These are phyloP conservation scores for Phylloporus arenicola DNA, from an alignment of 768 basidiomycete species.

Conservation along the genomic window DNA sequence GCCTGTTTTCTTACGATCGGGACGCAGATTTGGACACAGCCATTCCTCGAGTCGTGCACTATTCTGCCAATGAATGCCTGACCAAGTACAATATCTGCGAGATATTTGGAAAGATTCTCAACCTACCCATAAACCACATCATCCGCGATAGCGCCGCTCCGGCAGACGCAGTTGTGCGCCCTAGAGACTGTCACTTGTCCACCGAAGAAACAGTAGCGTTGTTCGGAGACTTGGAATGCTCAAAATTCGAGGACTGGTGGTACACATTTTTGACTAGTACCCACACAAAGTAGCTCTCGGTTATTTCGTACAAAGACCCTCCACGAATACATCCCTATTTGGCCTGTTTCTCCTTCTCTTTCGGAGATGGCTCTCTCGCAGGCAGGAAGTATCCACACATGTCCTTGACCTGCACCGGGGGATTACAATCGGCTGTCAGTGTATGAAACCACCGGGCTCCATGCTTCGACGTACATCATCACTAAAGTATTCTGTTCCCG, in stretches of 20 bases:
- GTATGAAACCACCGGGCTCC: not conserved
- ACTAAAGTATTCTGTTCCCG: constrained; percentile 24
- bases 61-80: constrained; percentile 72
- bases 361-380: constrained; percentile 9
- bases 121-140: constrained; percentile 69
- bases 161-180: constrained; percentile 64
- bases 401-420: constrained; percentile 17
- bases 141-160: constrained; percentile 66
- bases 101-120: constrained; percentile 65
- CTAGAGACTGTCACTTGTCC: constrained; percentile 75
- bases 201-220: constrained; percentile 70
- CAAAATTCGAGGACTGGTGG: constrained; percentile 88
- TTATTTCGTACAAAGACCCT: constrained; percentile 4
- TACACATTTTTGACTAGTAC: constrained; percentile 36
- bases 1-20: not conserved
- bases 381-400: constrained; percentile 10
- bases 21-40: constrained; percentile 30
- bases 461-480: constrained; percentile 18
- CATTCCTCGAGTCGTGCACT: constrained; percentile 66
- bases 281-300: constrained; percentile 6
- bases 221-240: constrained; percentile 53
- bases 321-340: not conserved
- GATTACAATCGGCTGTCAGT: not conserved
- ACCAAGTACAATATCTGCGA: constrained; percentile 94
- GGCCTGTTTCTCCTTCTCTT: constrained; percentile 1